Evolutionary conservation across 768 basidiomycete species (phyloP).

Genomic region (Clavaria fumosa): DNA sequence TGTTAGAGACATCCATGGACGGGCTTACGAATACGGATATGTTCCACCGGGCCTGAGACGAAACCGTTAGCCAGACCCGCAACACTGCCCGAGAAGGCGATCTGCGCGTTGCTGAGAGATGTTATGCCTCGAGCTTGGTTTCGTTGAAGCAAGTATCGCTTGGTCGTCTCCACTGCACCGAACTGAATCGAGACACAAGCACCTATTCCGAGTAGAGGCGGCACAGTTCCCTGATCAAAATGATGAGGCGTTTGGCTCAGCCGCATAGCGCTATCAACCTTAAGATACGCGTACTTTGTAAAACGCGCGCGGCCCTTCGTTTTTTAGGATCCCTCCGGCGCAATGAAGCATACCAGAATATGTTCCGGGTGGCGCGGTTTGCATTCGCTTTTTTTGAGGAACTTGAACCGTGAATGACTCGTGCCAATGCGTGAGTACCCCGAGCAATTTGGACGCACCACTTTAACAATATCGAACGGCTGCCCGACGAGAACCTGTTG

Average conservation of each 20-base stretch:
- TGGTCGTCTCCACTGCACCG: conserved; percentile 73
- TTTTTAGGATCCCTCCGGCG: conserved; percentile 77
- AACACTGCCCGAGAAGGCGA: conserved; percentile 61
- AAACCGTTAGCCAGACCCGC: conserved; percentile 86
- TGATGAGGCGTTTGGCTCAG: conserved; percentile 4
- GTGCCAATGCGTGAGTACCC: not conserved
- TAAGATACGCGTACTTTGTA: conserved; percentile 53
- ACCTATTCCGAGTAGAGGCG: conserved; percentile 84
- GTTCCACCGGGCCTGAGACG: conserved; percentile 93
- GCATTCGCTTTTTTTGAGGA: conserved; percentile 63
- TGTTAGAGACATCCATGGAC: not conserved
- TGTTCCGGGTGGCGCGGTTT: conserved; percentile 83
- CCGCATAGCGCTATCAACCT: not conserved
- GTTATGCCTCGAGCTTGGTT: conserved; percentile 47
- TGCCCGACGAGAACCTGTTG: conserved; percentile 74
- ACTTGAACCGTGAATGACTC: conserved; percentile 9
- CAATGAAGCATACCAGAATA: conserved; percentile 81
- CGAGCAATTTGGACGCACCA: conserved; percentile 37
- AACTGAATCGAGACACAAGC: conserved; percentile 95
- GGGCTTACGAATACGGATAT: conserved; percentile 82
- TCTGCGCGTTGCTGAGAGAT: conserved; percentile 49
- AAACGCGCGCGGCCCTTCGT: conserved; percentile 87
- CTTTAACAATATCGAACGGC: conserved; percentile 96
- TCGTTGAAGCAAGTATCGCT: conserved; percentile 55
- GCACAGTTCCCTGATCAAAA: conserved; percentile 59